A percentile compares a stretch with the other conserved stretches of the same genome.
phyloP scores from a whole-genome alignment of 139 green algal species.

The Tetradesmus obliquus region DNA sequence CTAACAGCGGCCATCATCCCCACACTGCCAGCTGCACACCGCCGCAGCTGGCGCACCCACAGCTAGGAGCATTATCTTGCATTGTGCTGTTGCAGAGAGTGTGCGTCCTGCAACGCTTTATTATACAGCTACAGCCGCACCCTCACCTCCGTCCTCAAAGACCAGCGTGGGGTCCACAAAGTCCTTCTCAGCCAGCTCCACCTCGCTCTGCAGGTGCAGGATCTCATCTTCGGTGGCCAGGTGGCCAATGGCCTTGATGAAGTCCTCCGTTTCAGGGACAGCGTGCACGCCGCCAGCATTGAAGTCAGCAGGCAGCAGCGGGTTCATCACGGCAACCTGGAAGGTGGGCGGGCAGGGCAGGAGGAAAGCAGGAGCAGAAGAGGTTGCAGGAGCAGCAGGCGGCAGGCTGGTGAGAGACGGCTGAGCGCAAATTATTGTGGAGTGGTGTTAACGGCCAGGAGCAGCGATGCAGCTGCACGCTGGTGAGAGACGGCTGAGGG shows the following conservation, averaged over 20 bases:
- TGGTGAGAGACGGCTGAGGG: too few species aligned
- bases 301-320: constrained; percentile 30
- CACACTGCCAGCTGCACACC: neutral
- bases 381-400: neutral
- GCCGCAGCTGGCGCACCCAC: too few species aligned
- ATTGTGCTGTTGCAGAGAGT: too few species aligned
- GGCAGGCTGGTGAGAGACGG: neutral
- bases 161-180: constrained; percentile 34
- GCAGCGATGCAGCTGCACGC: too few species aligned
- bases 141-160: constrained; percentile 25
- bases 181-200: constrained; percentile 23
- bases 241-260: constrained; percentile 13
- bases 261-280: constrained; percentile 40
- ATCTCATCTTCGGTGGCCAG: constrained; percentile 29
- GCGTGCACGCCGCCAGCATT: neutral
- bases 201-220: constrained; percentile 2
- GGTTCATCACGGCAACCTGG: constrained; percentile 19
- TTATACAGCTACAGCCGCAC: neutral
- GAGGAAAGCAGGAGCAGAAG: neutral
- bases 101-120: neutral
- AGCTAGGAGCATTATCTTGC: too few species aligned
- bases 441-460: too few species aligned
- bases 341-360: neutral
- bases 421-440: too few species aligned
- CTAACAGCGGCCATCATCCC: too few species aligned